Conservation (phyloP, 495 filamentous ascomycete genomes). For the Penicilliopsis zonata region DNA sequence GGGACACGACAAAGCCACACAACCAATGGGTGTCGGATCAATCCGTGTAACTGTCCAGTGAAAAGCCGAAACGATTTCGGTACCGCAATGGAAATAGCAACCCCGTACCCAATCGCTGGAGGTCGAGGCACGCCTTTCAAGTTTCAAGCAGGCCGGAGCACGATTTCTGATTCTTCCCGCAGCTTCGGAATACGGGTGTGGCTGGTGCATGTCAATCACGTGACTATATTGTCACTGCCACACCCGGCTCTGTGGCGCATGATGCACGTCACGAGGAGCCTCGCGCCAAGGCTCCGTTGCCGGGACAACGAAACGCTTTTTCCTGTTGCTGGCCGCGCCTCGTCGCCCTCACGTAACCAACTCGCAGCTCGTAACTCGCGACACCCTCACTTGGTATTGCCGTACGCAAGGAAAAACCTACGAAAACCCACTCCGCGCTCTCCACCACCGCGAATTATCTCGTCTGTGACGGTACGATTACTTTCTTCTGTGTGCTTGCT, state of each 20-base stretch:
- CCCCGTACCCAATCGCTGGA: too few species aligned
- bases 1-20: too few species aligned
- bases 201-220: background rate
- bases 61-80: too few species aligned
- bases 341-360: background rate
- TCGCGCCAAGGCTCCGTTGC: conserved; percentile 1
- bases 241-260: background rate
- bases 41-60: too few species aligned
- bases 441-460: conserved; percentile 4
- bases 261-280: background rate
- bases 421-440: background rate
- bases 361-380: background rate
- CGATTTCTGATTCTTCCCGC: background rate
- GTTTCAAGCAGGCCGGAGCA: too few species aligned
- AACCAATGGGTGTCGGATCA: too few species aligned
- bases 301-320: conserved; percentile 11
- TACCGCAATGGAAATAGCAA: too few species aligned
- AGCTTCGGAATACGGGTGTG: background rate
- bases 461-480: conserved; percentile 13
- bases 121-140: too few species aligned
- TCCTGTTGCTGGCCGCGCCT: background rate
- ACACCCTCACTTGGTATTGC: background rate
- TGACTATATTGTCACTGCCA: background rate
- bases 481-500: conserved; percentile 5
- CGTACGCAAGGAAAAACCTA: background rate